Conservation (phyloP, 176 grass and related monocot species). For the Zoysia pacifica region DNA sequence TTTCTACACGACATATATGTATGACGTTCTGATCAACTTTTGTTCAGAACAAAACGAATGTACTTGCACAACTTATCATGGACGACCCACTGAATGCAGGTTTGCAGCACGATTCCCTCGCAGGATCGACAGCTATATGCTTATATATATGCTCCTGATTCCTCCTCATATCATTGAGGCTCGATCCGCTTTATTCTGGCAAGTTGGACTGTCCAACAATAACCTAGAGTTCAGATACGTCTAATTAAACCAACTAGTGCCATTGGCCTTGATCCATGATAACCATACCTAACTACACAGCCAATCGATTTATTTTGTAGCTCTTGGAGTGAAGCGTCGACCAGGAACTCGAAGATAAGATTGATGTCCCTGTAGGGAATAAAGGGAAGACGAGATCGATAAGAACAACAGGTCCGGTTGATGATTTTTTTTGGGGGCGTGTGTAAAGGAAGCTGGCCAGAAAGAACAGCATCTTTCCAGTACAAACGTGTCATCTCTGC, state of each 20-base stretch:
- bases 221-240: neutral
- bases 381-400: constrained; percentile 2
- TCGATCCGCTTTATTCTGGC: neutral
- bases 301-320: neutral
- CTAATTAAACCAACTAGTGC: neutral
- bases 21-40: neutral
- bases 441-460: constrained; percentile 5
- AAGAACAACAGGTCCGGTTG: constrained; percentile 14
- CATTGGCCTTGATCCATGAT: constrained; percentile 9
- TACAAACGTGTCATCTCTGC: constrained; percentile 27
- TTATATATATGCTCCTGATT: neutral
- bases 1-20: neutral
- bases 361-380: constrained; percentile 46
- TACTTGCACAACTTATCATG: neutral
- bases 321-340: neutral
- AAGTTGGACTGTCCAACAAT: neutral
- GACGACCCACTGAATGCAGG: neutral
- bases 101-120: neutral
- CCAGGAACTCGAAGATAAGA: constrained; percentile 39
- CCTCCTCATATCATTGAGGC: neutral
- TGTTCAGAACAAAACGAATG: neutral
- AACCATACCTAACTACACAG: neutral
- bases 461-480: constrained; percentile 15
- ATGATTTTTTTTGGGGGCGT: constrained; percentile 2
- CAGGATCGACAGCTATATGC: neutral